A percentile compares a stretch with the other conserved stretches of the same genome.
Evolutionary conservation across 2,329 filamentous ascomycete species (phyloP).

Genomic region (Alternaria viburni): DNA sequence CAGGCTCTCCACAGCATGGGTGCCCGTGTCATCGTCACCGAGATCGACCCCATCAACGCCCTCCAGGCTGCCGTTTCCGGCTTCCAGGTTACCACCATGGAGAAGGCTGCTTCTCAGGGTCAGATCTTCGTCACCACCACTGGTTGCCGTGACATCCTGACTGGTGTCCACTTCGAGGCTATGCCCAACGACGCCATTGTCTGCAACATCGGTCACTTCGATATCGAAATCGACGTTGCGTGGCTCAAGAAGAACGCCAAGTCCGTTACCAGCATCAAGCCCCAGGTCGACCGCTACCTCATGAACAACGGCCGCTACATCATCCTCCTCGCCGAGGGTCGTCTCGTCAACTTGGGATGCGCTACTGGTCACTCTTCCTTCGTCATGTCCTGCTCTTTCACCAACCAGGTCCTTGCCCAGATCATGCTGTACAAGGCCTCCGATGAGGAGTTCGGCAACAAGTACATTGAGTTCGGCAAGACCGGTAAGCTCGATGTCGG

Average conservation of each 20-base stretch:
- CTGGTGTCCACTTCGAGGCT: slow-evolving; percentile 86
- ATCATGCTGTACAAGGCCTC: slow-evolving; percentile 96
- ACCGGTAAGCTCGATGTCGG: slow-evolving; percentile 86
- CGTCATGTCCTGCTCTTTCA: slow-evolving; percentile 99
- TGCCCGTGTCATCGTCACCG: slow-evolving; percentile 93
- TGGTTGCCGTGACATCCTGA: slow-evolving; percentile 97
- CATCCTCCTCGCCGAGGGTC: slow-evolving; percentile 97
- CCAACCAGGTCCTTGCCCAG: slow-evolving; percentile 99
- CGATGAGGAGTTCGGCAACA: slow-evolving; percentile 85
- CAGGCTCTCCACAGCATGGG: slow-evolving; percentile 96
- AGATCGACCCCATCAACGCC: slow-evolving; percentile 99
- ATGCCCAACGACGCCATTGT: slow-evolving; percentile 99
- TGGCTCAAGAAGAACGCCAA: slow-evolving; percentile 98
- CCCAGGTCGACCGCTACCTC: slow-evolving; percentile 97
- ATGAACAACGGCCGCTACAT: slow-evolving; percentile 95
- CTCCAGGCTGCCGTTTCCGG: slow-evolving; percentile 98
- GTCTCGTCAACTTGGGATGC: slow-evolving; percentile 99
- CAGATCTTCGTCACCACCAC: slow-evolving; percentile 99
- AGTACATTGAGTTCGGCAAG: slow-evolving; percentile 96
- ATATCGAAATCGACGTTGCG: slow-evolving; percentile 99
- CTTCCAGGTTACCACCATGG: slow-evolving; percentile 97
- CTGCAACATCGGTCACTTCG: slow-evolving; percentile 99
- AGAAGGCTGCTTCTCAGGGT: slow-evolving; percentile 84
- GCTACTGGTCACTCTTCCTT: slow-evolving; percentile 99
- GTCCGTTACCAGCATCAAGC: slow-evolving; percentile 98